Evolutionary conservation across 176 grass and related monocot species (phyloP).

Genomic region (Triticum timopheevii): DNA sequence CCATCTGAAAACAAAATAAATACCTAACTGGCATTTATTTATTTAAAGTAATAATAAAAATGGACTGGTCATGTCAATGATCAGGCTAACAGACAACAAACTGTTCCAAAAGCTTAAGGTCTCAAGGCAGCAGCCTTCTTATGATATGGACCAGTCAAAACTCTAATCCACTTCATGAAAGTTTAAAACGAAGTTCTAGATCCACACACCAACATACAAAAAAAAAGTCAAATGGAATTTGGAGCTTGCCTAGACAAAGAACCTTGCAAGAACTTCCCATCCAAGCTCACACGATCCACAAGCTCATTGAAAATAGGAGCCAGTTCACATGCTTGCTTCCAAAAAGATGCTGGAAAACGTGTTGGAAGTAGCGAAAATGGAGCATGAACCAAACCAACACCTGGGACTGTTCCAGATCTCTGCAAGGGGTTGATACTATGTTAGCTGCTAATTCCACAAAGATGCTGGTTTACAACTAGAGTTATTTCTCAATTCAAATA

Average conservation of each 20-base stretch:
- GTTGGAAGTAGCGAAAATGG: slow-evolving; percentile 69
- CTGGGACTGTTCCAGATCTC: slow-evolving; percentile 78
- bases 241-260: slow-evolving; percentile 70
- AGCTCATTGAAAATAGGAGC: slow-evolving; percentile 89
- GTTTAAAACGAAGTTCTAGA: neutral
- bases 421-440: slow-evolving; percentile 38
- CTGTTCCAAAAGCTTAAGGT: neutral
- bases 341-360: slow-evolving; percentile 47
- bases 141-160: neutral
- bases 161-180: neutral
- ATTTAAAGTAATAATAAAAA: neutral
- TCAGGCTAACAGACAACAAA: neutral
- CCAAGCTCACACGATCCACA: slow-evolving; percentile 90
- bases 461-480: slow-evolving; percentile 3
- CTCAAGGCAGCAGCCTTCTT: neutral
- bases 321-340: slow-evolving; percentile 77
- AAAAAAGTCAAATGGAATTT: neutral
- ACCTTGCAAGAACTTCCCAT: slow-evolving; percentile 77
- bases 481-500: neutral
- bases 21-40: neutral
- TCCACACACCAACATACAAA: neutral
- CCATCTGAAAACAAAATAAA: neutral
- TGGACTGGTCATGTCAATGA: neutral
- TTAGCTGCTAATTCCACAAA: neutral
- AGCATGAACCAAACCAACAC: slow-evolving; percentile 87